phyloP scores from a whole-genome alignment of 2,329 filamentous ascomycete species.

The Neonectria faginata region DNA sequence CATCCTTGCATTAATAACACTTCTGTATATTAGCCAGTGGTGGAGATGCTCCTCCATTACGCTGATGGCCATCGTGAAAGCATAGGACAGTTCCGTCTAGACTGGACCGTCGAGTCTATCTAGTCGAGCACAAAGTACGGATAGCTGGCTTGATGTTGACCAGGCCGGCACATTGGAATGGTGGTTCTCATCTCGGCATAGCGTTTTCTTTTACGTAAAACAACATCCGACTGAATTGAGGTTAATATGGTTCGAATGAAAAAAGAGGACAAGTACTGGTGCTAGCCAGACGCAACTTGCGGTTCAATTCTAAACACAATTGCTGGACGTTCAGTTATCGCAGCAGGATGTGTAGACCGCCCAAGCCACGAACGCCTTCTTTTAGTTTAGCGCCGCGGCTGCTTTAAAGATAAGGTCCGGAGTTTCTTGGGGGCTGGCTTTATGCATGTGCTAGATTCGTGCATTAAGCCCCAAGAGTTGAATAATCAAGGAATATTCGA shows the following conservation, averaged over 20 bases:
- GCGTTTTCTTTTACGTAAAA: constrained; percentile 8
- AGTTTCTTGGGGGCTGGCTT: constrained; percentile 7
- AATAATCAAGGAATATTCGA: background rate
- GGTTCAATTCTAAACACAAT: no score
- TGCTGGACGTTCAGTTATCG: background rate
- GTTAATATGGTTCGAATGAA: no score
- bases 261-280: no score
- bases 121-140: background rate
- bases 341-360: constrained; percentile 29
- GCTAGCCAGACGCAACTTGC: no score
- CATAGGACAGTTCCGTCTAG: constrained; percentile 23
- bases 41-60: constrained; percentile 27
- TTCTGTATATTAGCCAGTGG: constrained; percentile 7
- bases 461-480: background rate
- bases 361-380: background rate
- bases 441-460: background rate
- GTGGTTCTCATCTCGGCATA: constrained; percentile 18
- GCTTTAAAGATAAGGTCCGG: constrained; percentile 7
- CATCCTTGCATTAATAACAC: constrained; percentile 17
- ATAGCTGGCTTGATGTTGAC: constrained; percentile 5
- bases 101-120: constrained; percentile 16
- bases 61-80: constrained; percentile 22
- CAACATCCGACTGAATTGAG: constrained; percentile 1
- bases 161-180: constrained; percentile 8
- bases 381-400: constrained; percentile 21